These are phyloP conservation scores for Rubroshorea leprosula DNA, from an alignment of 345 rosid genomes.

Conservation along the genomic window DNA sequence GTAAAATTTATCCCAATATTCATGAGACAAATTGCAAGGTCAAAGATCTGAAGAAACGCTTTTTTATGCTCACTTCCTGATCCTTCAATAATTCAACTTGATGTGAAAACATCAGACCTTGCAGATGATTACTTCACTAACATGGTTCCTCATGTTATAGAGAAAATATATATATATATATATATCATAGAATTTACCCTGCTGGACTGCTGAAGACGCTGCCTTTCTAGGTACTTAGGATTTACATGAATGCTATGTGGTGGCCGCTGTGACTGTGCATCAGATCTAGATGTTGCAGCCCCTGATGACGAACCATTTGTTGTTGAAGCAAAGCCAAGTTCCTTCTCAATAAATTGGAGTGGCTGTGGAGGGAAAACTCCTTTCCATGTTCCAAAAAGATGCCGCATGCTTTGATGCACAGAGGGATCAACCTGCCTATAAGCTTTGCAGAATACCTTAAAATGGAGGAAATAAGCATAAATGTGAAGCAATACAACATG, in stretches of 20 bases:
- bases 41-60: not conserved
- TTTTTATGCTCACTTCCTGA: not conserved
- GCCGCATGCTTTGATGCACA: slow-evolving; percentile 77
- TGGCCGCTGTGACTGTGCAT: slow-evolving; percentile 65
- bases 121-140: not conserved
- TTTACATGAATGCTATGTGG: slow-evolving; percentile 94
- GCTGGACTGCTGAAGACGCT: slow-evolving; percentile 83
- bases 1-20: not conserved
- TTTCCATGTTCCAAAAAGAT: slow-evolving; percentile 99
- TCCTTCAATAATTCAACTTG: not conserved
- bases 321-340: slow-evolving; percentile 70
- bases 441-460: slow-evolving; percentile 86
- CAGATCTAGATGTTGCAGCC: slow-evolving; percentile 49
- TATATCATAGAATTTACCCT: slow-evolving; percentile 40
- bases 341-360: slow-evolving; percentile 82
- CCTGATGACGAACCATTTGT: slow-evolving; percentile 64
- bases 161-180: not conserved
- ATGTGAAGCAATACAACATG: not conserved
- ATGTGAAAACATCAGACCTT: not conserved
- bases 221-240: slow-evolving; percentile 93
- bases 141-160: not conserved
- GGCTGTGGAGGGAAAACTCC: slow-evolving; percentile 80
- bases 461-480: slow-evolving; percentile 4
- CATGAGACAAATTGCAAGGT: not conserved
- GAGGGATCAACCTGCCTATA: slow-evolving; percentile 82